phyloP scores from a whole-genome alignment of 2,329 filamentous ascomycete genomes.

The Scedosporium dehoogii region DNA sequence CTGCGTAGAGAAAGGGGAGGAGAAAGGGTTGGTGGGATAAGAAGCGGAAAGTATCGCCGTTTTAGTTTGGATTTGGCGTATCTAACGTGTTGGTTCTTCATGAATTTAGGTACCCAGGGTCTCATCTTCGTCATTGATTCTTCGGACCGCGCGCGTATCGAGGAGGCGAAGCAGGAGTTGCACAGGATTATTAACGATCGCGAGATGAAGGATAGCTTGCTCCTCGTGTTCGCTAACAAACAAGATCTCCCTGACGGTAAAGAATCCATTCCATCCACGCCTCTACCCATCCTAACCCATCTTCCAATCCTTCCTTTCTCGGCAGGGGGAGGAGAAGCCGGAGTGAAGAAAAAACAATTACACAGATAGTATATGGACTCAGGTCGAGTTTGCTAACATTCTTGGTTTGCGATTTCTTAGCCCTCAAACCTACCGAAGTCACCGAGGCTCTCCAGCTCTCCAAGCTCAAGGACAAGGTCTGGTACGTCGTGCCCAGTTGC shows the following conservation, averaged over 20 bases:
- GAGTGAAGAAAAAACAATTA: too few relatives aligned
- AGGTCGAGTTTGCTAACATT: slow-evolving; percentile 1
- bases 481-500: slow-evolving; percentile 76
- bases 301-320: not conserved
- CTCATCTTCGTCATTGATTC: slow-evolving; percentile 98
- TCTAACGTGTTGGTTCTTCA: slow-evolving; percentile 1
- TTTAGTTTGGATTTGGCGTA: not conserved
- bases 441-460: slow-evolving; percentile 67
- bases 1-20: not conserved
- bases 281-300: not conserved
- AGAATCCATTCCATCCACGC: not conserved
- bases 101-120: slow-evolving; percentile 72
- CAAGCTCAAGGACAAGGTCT: slow-evolving; percentile 73
- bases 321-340: not conserved
- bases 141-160: slow-evolving; percentile 81
- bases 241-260: slow-evolving; percentile 80
- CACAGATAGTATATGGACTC: not conserved
- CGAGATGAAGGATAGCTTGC: slow-evolving; percentile 90
- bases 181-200: slow-evolving; percentile 97
- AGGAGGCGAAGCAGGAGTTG: slow-evolving; percentile 85
- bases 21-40: not conserved
- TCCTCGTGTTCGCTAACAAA: slow-evolving; percentile 98
- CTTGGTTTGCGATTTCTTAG: slow-evolving; percentile 28
- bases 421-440: slow-evolving; percentile 70
- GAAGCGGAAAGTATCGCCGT: not conserved